Conservation (phyloP, 371 early-diverging fungal genomes). For the Mortierella sp. region DNA sequence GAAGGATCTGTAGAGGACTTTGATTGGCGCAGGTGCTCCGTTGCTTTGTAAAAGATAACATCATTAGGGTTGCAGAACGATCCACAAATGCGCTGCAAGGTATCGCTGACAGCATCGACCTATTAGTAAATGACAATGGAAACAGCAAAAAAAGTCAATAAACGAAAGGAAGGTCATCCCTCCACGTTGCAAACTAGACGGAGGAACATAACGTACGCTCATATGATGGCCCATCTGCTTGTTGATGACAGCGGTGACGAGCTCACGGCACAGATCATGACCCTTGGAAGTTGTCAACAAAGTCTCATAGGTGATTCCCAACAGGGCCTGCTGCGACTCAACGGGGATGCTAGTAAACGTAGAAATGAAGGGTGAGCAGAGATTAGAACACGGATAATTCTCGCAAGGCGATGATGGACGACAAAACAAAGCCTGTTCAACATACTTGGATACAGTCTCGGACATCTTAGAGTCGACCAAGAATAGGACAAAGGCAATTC, state of each 20-base stretch:
- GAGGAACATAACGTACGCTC: conserved; percentile 56
- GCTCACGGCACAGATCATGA: conserved; percentile 71
- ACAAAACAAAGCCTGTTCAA: background rate
- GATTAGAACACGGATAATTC: background rate
- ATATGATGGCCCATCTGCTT: conserved; percentile 72
- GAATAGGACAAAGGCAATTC: conserved; percentile 80
- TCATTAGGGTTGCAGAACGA: conserved; percentile 81
- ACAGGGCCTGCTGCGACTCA: conserved; percentile 58
- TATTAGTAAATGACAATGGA: background rate
- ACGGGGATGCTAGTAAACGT: conserved; percentile 51
- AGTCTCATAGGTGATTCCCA: conserved; percentile 69
- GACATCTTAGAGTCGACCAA: conserved; percentile 78
- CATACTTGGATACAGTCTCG: conserved; percentile 65
- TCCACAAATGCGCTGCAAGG: conserved; percentile 78
- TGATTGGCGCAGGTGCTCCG: conserved; percentile 70
- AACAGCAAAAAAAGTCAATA: background rate
- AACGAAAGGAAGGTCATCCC: background rate
- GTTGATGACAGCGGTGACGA: conserved; percentile 81
- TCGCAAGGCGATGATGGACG: background rate
- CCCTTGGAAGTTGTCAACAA: conserved; percentile 75
- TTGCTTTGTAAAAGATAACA: conserved; percentile 81
- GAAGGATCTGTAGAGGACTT: conserved; percentile 59
- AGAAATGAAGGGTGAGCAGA: background rate
- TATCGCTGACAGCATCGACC: conserved; percentile 64
- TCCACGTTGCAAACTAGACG: conserved; percentile 21